These are phyloP conservation scores for Pyrenophora teres DNA, from an alignment of 2,329 filamentous ascomycete species.

Conservation along the genomic window DNA sequence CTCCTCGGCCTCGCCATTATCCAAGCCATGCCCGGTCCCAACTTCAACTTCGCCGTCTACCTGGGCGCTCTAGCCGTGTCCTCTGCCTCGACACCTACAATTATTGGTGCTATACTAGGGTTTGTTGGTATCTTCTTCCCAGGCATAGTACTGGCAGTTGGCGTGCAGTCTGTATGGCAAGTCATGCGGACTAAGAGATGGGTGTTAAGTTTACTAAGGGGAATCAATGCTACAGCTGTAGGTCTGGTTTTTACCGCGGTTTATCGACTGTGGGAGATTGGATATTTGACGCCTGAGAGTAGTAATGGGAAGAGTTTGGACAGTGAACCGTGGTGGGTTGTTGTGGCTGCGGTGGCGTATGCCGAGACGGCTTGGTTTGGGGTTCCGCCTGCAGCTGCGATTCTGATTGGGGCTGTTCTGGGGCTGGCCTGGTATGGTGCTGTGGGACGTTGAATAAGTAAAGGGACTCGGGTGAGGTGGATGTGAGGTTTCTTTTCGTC, in stretches of 20 bases:
- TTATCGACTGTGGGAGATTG: conserved; percentile 52
- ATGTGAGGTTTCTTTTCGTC: no score
- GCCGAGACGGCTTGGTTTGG: conserved; percentile 49
- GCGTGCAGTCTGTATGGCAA: conserved; percentile 48
- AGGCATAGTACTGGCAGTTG: conserved; percentile 46
- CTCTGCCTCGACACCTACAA: conserved; percentile 30
- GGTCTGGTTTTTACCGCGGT: conserved; percentile 53
- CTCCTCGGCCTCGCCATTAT: conserved; percentile 73
- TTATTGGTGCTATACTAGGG: conserved; percentile 45
- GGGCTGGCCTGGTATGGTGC: conserved; percentile 50
- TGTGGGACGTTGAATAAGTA: conserved; percentile 34
- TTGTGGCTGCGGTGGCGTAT: conserved; percentile 50
- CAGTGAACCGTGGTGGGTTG: conserved; percentile 53
- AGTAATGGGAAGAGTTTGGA: conserved; percentile 45
- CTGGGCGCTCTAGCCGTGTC: conserved; percentile 47
- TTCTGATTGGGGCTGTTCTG: conserved; percentile 47
- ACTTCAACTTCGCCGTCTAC: conserved; percentile 59
- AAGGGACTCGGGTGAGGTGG: no score
- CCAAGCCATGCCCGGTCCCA: conserved; percentile 70
- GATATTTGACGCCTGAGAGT: conserved; percentile 47
- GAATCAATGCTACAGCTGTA: conserved; percentile 51
- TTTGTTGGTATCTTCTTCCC: conserved; percentile 51
- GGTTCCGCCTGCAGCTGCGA: conserved; percentile 48
- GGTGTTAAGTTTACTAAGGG: conserved; percentile 44
- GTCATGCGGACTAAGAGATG: conserved; percentile 42